Conservation (phyloP, 352 stramenopile species). For the Thraustochytrium striatum region DNA sequence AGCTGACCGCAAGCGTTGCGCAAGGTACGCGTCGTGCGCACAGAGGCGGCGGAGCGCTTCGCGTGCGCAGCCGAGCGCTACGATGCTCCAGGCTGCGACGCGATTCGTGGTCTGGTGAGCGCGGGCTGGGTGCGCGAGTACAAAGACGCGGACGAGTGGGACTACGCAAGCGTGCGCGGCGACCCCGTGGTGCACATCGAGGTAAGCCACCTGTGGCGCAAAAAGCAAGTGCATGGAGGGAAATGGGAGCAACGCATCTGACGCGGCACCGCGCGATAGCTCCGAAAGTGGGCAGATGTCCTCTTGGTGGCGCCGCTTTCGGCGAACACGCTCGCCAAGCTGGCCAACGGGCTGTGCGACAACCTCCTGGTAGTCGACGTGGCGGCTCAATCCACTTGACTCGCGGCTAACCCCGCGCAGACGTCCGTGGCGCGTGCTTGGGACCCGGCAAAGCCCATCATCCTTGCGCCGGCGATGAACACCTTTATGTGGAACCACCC, state of each 20-base stretch:
- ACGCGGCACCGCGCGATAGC: constrained; percentile 54
- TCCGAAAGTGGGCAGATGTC: constrained; percentile 91
- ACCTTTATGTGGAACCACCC: constrained; percentile 95
- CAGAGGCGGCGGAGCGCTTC: background rate
- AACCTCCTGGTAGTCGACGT: too few species aligned
- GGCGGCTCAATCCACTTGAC: background rate
- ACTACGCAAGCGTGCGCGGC: constrained; percentile 66
- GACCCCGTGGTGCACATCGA: constrained; percentile 80
- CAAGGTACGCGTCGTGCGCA: background rate
- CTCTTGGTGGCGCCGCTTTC: constrained; percentile 78
- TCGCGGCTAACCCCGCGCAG: too few species aligned
- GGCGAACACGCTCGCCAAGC: constrained; percentile 80
- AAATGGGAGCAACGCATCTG: background rate
- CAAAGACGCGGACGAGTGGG: constrained; percentile 74
- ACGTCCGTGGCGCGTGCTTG: constrained; percentile 85
- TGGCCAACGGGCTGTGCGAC: constrained; percentile 86
- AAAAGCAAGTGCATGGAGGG: too few species aligned
- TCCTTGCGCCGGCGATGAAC: constrained; percentile 94
- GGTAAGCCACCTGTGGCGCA: too few species aligned
- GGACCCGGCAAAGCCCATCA: constrained; percentile 82
- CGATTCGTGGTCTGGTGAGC: constrained; percentile 55
- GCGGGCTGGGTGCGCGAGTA: constrained; percentile 64
- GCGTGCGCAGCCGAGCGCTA: background rate
- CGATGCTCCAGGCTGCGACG: background rate
- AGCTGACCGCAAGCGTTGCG: too few species aligned